Percentiles rank a stretch among this genome's conserved stretches.
Conservation (phyloP, 345 rosid genomes). For the Geranium rotundifolium region DNA sequence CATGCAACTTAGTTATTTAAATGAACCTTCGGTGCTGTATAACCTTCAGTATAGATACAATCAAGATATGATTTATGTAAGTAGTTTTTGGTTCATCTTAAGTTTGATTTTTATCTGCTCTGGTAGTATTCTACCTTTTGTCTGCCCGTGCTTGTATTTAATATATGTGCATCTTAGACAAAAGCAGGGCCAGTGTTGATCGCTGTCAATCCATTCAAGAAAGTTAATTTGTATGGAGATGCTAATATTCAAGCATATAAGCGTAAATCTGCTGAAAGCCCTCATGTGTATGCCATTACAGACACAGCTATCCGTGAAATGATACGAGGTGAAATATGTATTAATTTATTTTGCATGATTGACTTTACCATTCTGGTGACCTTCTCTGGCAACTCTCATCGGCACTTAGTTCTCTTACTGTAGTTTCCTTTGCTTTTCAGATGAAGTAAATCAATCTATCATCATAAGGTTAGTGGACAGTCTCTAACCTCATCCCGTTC, state of each 20-base stretch:
- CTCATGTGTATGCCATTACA: slow-evolving; percentile 93
- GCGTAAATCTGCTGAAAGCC: slow-evolving; percentile 60
- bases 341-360: slow-evolving; percentile 8
- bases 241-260: slow-evolving; percentile 70
- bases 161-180: slow-evolving; percentile 41
- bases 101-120: slow-evolving; percentile 9
- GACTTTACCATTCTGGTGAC: background rate
- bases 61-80: slow-evolving; percentile 87
- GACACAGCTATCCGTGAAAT: slow-evolving; percentile 97
- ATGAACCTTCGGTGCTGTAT: slow-evolving; percentile 92
- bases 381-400: background rate
- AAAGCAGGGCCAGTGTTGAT: slow-evolving; percentile 98
- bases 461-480: slow-evolving; percentile 73
- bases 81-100: slow-evolving; percentile 19
- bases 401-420: slow-evolving; percentile 15
- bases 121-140: slow-evolving; percentile 1
- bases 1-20: slow-evolving; percentile 95
- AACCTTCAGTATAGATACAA: slow-evolving; percentile 82
- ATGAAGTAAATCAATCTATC: slow-evolving; percentile 98
- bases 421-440: slow-evolving; percentile 35
- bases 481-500: slow-evolving; percentile 1
- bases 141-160: slow-evolving; percentile 11
- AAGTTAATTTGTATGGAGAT: slow-evolving; percentile 81
- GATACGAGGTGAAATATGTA: slow-evolving; percentile 59
- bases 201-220: slow-evolving; percentile 91